Evolutionary conservation across 176 grass and related monocot species (phyloP).

Genomic region (Canna indica): DNA sequence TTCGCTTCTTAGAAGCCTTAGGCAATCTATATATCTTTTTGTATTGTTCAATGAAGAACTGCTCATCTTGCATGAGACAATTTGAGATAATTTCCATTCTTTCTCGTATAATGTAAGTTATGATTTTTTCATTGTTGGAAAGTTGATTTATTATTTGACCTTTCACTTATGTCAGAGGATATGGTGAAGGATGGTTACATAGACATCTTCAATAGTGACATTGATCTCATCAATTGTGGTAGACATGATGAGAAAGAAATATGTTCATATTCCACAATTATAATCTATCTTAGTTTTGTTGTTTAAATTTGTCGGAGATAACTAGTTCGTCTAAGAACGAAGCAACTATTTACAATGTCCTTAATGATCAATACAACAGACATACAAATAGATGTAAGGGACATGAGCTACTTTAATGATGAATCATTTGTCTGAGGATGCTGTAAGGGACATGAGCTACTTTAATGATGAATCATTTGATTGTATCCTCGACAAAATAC

Average conservation of each 20-base stretch:
- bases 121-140: not conserved
- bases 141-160: conserved; percentile 17
- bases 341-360: conserved; percentile 5
- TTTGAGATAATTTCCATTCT: not conserved
- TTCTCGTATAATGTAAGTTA: not conserved
- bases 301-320: not conserved
- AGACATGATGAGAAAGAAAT: conserved; percentile 67
- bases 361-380: conserved; percentile 48
- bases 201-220: conserved; percentile 71
- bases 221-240: conserved; percentile 85
- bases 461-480: conserved; percentile 67
- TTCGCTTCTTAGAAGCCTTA: too few relatives aligned
- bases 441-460: too few relatives aligned
- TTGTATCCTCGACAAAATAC: conserved; percentile 86
- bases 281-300: conserved; percentile 43
- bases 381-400: conserved; percentile 75
- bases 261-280: conserved; percentile 56
- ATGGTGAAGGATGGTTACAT: conserved; percentile 75
- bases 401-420: too few relatives aligned
- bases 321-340: too few relatives aligned
- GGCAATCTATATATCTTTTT: not conserved
- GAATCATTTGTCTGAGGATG: too few relatives aligned
- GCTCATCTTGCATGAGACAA: not conserved
- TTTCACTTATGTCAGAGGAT: conserved; percentile 76
- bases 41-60: not conserved